phyloP scores from a whole-genome alignment of 306 rosid species.

The Argentina anserina region DNA sequence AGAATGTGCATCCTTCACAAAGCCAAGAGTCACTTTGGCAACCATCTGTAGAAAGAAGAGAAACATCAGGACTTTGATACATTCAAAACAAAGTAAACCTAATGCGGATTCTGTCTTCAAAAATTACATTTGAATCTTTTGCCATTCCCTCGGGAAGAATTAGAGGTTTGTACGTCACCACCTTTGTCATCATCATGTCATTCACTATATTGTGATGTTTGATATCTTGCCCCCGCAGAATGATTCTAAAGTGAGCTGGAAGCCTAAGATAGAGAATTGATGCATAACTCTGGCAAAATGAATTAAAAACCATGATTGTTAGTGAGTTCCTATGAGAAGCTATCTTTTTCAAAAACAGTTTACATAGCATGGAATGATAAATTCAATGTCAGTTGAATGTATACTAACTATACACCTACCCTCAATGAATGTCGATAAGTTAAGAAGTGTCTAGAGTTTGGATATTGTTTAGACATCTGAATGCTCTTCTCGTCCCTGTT shows the following conservation, averaged over 20 bases:
- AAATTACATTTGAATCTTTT: constrained; percentile 55
- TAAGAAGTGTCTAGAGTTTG: constrained; percentile 78
- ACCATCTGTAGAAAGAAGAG: constrained; percentile 50
- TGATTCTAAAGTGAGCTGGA: constrained; percentile 68
- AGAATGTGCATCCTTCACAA: constrained; percentile 87
- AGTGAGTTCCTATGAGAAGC: not conserved
- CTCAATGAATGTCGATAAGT: constrained; percentile 83
- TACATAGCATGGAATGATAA: not conserved
- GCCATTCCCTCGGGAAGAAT: constrained; percentile 49
- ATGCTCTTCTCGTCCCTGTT: constrained; percentile 82
- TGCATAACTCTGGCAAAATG: constrained; percentile 66
- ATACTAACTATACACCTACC: constrained; percentile 33
- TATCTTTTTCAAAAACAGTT: not conserved
- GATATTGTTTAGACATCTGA: constrained; percentile 69
- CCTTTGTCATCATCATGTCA: constrained; percentile 84
- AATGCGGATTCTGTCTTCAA: not conserved
- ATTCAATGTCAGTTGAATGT: not conserved
- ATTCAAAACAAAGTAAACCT: constrained; percentile 8
- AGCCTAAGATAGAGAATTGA: constrained; percentile 86
- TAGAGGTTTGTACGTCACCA: constrained; percentile 63
- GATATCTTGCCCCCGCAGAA: constrained; percentile 79
- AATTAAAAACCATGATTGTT: not conserved
- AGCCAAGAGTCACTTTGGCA: constrained; percentile 80
- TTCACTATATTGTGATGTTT: constrained; percentile 81
- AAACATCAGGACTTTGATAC: constrained; percentile 20